phyloP scores from a whole-genome alignment of 202 grass and related monocot species.

The Elaeis oleifera region DNA sequence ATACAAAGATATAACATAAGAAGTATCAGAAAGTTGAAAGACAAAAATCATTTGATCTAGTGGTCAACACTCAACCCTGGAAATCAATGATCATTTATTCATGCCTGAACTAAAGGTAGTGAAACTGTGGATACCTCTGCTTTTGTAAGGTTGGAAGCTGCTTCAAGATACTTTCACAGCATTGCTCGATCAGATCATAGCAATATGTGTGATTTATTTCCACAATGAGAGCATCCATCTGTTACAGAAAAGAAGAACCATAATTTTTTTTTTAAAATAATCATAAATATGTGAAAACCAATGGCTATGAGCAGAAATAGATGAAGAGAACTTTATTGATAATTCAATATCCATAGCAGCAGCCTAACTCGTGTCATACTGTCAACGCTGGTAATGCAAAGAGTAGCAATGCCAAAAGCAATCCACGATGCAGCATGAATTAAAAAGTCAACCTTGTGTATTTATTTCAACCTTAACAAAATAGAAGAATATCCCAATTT shows the following conservation, averaged over 20 bases:
- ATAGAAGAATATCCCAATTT: too few species aligned
- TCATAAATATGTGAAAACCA: background rate
- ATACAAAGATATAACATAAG: too few species aligned
- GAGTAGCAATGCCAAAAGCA: background rate
- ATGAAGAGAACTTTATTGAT: background rate
- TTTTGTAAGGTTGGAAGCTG: conserved; percentile 72
- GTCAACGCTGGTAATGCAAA: background rate
- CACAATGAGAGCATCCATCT: conserved; percentile 71
- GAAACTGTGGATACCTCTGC: conserved; percentile 49
- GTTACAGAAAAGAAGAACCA: conserved; percentile 20
- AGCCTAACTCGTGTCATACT: background rate
- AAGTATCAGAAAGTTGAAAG: too few species aligned
- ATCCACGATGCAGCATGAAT: too few species aligned
- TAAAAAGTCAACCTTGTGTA: too few species aligned
- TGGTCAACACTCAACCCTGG: too few species aligned
- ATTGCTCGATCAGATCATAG: conserved; percentile 84
- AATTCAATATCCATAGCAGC: background rate
- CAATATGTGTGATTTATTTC: conserved; percentile 80
- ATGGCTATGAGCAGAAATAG: background rate
- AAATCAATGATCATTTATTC: too few species aligned
- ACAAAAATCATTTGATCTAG: too few species aligned
- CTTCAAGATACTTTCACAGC: conserved; percentile 59
- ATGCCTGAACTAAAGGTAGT: too few species aligned
- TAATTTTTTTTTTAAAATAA: background rate
- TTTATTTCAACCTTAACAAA: too few species aligned